Base-by-base conservation (phyloP, 2,329 filamentous ascomycete genomes). In the Paracoccidioides brasiliensis region DNA sequence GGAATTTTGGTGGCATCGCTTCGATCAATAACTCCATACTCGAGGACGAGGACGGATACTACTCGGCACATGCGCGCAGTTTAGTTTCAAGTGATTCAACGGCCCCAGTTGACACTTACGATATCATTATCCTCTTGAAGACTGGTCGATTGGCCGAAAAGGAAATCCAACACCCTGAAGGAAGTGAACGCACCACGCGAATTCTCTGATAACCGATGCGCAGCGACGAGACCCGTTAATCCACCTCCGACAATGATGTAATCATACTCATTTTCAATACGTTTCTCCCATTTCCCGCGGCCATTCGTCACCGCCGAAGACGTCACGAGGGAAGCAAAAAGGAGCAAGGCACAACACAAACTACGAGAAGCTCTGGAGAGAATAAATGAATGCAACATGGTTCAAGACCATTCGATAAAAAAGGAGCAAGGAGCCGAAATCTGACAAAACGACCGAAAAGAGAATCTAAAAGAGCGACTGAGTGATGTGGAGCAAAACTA, bases 11-110 rank as follows among this genome's bases (percentile, higher is more conserved):
- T 57, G 44, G 30, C 45, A 44, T 58, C 58, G 58, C 61, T 58
- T 41, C 55, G 38, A 42, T 63, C 61, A 51, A 61, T 56, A n/a
- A 53, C 22, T 14, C 60, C 60, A 57, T 57, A 60, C 52, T 62
- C 60, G 10, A 62, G 49, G 30, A 62, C 60, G 32, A 61, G 55
- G 33, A 62, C 60, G 33, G 56, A 58, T 28, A 54, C 59, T 61
- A 22, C 46, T 35, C 15, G 32, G 44, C n/a, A 38, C 22, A 22
- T 22, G 22, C 22, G 22, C 33, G n/a, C 33, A 37, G 37, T 28
- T 46, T n/a, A 46, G 30, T n/a, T 37, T 50, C 48, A 28, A 7
- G 32, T 14, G 22, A 12, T 28, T 40, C 10, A 5, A 38, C 15
- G 9, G 5, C 35, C 5, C 10, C 3, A 38, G 15, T 4, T 2